Conservation (phyloP, 768 basidiomycete species). For the Lactarius hatsudake region DNA sequence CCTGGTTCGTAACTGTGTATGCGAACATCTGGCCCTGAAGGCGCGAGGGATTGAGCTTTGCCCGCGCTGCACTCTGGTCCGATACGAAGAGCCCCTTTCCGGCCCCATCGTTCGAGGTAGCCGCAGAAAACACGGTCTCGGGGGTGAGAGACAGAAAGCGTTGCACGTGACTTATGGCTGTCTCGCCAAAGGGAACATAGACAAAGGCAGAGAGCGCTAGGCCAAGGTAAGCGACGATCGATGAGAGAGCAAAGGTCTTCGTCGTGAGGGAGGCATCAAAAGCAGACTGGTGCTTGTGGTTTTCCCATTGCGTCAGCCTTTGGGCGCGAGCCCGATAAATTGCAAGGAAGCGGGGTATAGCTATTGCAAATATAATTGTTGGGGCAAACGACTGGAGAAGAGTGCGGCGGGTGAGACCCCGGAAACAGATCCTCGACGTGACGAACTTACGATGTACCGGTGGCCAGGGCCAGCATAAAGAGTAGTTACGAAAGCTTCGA, state of each 20-base stretch:
- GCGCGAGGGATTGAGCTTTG: slow-evolving; percentile 63
- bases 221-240: slow-evolving; percentile 87
- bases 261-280: slow-evolving; percentile 78
- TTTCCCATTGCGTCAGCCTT: slow-evolving; percentile 84
- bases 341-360: slow-evolving; percentile 78
- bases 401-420: not conserved
- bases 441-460: slow-evolving; percentile 62
- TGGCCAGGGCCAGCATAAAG: slow-evolving; percentile 88
- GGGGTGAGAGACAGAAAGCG: slow-evolving; percentile 30
- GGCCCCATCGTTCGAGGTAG: slow-evolving; percentile 29
- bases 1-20: slow-evolving; percentile 86
- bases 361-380: slow-evolving; percentile 74
- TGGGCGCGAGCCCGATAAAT: slow-evolving; percentile 68
- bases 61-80: slow-evolving; percentile 37
- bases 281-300: slow-evolving; percentile 77
- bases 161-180: slow-evolving; percentile 62
- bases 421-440: not conserved
- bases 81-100: slow-evolving; percentile 23
- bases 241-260: slow-evolving; percentile 87
- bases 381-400: slow-evolving; percentile 65
- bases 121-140: slow-evolving; percentile 17
- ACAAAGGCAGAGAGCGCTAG: slow-evolving; percentile 93
- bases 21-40: slow-evolving; percentile 93
- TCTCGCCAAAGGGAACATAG: slow-evolving; percentile 91
- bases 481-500: slow-evolving; percentile 88